Base-by-base conservation (phyloP, 1,284 basidiomycete species). In the Testicularia cyperi region DNA sequence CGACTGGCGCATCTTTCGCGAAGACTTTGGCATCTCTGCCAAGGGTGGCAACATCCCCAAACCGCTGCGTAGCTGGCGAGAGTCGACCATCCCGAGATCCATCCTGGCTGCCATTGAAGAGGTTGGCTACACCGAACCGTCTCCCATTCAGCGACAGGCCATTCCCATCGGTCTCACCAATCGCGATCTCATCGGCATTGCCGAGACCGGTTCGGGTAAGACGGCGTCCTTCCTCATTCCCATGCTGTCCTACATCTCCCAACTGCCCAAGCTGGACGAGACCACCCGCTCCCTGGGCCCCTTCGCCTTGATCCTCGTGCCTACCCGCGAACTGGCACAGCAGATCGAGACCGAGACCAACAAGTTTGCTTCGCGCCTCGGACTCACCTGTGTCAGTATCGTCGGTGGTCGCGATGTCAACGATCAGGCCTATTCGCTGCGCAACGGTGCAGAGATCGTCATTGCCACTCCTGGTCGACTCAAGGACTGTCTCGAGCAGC, bases 201-300 rank as follows among this genome's bases (percentile, higher is more conserved):
- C 94, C 51, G 94, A 99, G 79, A 98, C 95, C 39, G 73, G 70
- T 20, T 97, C 94, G 66, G 94, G 94, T 75, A 98, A 98, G 81
- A 98, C 94, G 13, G 94, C 92, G n/a, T 91, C 92, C 2, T 98
- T 97, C 78, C 91, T 97, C 52, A 94, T 98, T 42, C 94, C 94
- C 15, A 94, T 98, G 90, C 82, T 98, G 36, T 82, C 90, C 22
- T 97, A 96, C 79, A 97, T 98, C 68, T 85, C 85, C 20, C 83
- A 84, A 42, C 81, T 97, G 34, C 88, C 92, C 14, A 83, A 83
- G 1, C 84, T 98, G 63, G 84, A 85, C 38, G 94, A 97, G 65
- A 90, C 92, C 23, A 97, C 87, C 69, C 84, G 90, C 47, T 89
- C 95, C 78, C 80, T 92, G 39, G 94, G 94, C 22, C 95, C 94